Conservation (phyloP, 2,329 filamentous ascomycete genomes). For the Fusarium sororula region DNA sequence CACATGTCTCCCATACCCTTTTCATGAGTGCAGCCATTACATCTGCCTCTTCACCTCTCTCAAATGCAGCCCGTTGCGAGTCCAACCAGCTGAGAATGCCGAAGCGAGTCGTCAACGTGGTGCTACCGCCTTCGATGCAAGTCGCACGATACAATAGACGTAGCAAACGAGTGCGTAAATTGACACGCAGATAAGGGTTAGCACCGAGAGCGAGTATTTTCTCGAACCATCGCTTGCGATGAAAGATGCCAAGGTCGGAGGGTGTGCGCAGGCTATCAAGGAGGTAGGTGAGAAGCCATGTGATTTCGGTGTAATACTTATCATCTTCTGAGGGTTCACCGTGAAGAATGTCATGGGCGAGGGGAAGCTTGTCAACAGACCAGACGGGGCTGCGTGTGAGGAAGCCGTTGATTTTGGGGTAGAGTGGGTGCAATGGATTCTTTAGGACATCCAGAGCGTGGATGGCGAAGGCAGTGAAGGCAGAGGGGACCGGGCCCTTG, state of each 20-base stretch:
- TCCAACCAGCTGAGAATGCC: slow-evolving; percentile 80
- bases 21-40: slow-evolving; percentile 64
- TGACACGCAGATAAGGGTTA: slow-evolving; percentile 69
- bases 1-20: slow-evolving; percentile 71
- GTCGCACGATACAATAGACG: slow-evolving; percentile 74
- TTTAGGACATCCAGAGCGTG: slow-evolving; percentile 75
- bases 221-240: slow-evolving; percentile 74
- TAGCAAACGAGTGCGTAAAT: slow-evolving; percentile 67
- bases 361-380: slow-evolving; percentile 76
- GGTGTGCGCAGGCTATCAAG: slow-evolving; percentile 71
- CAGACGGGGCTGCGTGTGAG: slow-evolving; percentile 81
- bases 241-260: slow-evolving; percentile 69
- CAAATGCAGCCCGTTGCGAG: slow-evolving; percentile 61
- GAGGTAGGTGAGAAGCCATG: slow-evolving; percentile 78
- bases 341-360: slow-evolving; percentile 70
- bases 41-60: slow-evolving; percentile 53
- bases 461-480: slow-evolving; percentile 79
- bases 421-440: slow-evolving; percentile 83
- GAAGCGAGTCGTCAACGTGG: slow-evolving; percentile 80
- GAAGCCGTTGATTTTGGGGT: slow-evolving; percentile 86
- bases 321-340: slow-evolving; percentile 78
- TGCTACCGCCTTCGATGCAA: slow-evolving; percentile 75
- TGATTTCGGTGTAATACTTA: slow-evolving; percentile 74
- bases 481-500: slow-evolving; percentile 71
- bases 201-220: slow-evolving; percentile 75